Base-by-base conservation (phyloP, 257 asterid genomes). In the Plantago elongata region DNA sequence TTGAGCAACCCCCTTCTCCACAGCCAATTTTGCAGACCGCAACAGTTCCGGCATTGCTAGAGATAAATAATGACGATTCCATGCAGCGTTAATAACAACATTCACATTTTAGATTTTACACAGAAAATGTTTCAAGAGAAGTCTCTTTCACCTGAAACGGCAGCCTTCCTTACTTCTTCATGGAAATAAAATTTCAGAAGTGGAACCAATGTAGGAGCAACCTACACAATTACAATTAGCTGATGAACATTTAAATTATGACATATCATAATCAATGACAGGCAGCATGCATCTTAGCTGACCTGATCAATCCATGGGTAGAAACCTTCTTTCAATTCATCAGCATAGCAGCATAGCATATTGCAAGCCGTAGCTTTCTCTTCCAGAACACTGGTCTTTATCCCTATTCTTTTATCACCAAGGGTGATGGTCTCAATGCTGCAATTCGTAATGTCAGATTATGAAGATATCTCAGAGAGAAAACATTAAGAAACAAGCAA, bases 231-330 rank as follows among this genome's bases (percentile, higher is more conserved):
- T 1, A 34, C 5, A 34, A 34, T 5, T 7, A 34, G 40, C 40
- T 34, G 40, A 34, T 34, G 40, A 34, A 34, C 40, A 1, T 7
- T 34, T 34, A 34, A 5, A 34, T 34, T 4, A 34, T 34, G 40
- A 34, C 40, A 34, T 34, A 5, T 34, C 8, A 4, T 34, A 34
- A 7, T 34, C 8, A 34, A 34, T 34, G 5, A 7, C 2, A 34
- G 40, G 7, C 3, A 34, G 40, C 40, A 34, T 34, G 5, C 40
- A 7, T 34, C 40, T 34, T 34, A 34, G 40, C 27, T 49, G 17
- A 91, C 98, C 95, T 91, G 96, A 73, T 91, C 98, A 49, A 91
- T 88, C 98, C 98, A 91, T 9, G 98, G 98, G 79, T 78, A 91
- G 78, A 88, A 91, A 71, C 98, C 96, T 74, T 91, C 98, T 70